Base-by-base conservation (phyloP, 1,139 yeast species). In the Hansenula lynferdii region DNA sequence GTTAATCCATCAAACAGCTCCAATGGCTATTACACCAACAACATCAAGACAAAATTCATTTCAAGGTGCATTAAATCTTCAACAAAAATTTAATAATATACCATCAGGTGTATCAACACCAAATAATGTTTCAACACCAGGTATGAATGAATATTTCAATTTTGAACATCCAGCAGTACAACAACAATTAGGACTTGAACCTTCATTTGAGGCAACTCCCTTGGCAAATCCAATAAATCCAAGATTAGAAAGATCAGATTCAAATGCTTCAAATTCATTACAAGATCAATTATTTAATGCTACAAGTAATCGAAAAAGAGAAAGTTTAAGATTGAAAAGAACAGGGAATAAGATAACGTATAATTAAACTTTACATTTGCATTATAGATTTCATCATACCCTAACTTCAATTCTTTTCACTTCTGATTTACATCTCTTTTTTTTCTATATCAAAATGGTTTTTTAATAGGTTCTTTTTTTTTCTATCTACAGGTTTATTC, bases 261-360 rank as follows among this genome's bases (percentile, higher is more conserved):
- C 35, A 22, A 36, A 31, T 14, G 31, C 16, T 3, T 36, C 39
- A 15, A 25, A 14, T 8, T 6, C 29, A 6, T 11, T 15, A 22
- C 11, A 19, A 38, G 44, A 11, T 53, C 56, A 39, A 1, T 28
- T 52, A 32, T 51, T 39, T 49, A 63, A 64, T 40, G 65, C 59
- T 10, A 64, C 69, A 0, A 58, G 60, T 22, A 60, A 58, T 35
- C 57, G 70, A 43, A 66, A 65, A 45, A 57, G 70, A 50, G 69
- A 66, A 37, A 58, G 65, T 42, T 45, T 65, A 39, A 63, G 66
- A 42, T 42, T 65, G 37, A 66, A 66, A 42, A 54, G 71, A 49
- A 49, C 54, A 18, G 61, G 61, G 20, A 63, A 44, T 32, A 45
- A 46, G 24, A 42, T 45, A 10, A 45, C 50, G 8, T 52, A 49